Conservation (phyloP, 2,329 filamentous ascomycete species). For the Anthostomella pinea region DNA sequence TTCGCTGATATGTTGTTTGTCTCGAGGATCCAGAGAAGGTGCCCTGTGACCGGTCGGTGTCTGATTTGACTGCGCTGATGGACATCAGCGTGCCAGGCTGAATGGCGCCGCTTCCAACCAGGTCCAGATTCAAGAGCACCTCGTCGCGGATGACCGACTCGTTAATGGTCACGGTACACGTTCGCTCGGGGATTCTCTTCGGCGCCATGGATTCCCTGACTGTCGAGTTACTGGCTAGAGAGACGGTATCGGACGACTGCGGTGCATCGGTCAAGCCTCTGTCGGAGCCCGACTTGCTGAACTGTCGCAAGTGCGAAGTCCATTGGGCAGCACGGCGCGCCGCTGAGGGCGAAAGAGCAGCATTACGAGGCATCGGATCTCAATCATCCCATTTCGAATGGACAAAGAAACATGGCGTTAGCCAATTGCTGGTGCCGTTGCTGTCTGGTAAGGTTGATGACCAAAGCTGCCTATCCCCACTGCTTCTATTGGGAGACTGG, state of each 20-base stretch:
- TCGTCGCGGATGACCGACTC: conserved; percentile 76
- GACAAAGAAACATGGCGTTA: conserved; percentile 8
- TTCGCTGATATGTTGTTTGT: conserved; percentile 25
- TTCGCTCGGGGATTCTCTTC: conserved; percentile 38
- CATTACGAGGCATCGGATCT: conserved; percentile 31
- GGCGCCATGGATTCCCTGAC: conserved; percentile 33
- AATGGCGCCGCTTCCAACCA: conserved; percentile 61
- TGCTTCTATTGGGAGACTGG: no score
- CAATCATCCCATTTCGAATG: conserved; percentile 22
- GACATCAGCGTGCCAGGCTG: conserved; percentile 69
- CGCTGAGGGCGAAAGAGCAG: conserved; percentile 35
- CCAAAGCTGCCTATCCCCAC: no score
- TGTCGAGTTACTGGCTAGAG: conserved; percentile 46
- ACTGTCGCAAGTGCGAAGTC: conserved; percentile 52
- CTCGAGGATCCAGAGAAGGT: conserved; percentile 27
- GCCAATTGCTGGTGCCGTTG: not conserved
- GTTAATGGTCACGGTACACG: conserved; percentile 59
- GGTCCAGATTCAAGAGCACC: conserved; percentile 72
- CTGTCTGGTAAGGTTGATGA: no score
- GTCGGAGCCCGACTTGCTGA: conserved; percentile 48
- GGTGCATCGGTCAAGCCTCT: conserved; percentile 38
- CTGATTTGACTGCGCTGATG: conserved; percentile 60
- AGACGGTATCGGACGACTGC: conserved; percentile 47
- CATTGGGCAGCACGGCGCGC: conserved; percentile 47
- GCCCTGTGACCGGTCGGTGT: conserved; percentile 39